Evolutionary conservation across 192 early-diverging fungal genomes (phyloP), one percentile per base, ranked within the genome.

Genomic region (Bifiguratus adelaidae): DNA sequence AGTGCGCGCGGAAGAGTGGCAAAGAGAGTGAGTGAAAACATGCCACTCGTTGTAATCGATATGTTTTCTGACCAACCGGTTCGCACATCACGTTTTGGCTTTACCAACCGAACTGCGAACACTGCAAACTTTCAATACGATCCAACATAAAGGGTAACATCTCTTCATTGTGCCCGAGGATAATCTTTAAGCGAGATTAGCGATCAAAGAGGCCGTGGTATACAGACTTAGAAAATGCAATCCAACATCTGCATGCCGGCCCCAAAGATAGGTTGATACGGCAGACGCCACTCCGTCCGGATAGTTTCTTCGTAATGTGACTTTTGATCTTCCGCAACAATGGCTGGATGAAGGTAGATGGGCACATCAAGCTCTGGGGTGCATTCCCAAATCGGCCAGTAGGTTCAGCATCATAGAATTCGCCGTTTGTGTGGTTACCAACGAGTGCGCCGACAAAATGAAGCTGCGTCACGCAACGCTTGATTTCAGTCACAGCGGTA

Each of bases 11-110:
- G 7, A 43, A 43, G 41, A 0, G 8, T 22, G 19, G 15, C 24
- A 1, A 43, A 43, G n/a, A 26, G 41, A 23, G 41, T 22, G 23
- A 43, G 18, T 5, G 41, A 27, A 12, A 43, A 43, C 41, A 43
- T 43, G 7, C 41, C 41, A 8, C 41, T 43, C 2, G 41, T 43
- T n/a, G 41, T 43, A 26, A 43, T 26, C 41, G 24, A 43, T 11
- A 43, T 43, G 22, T 43, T 43, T 22, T 43, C 23, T 11, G 24
- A n/a, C 41, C 41, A 43, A 2, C 24, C 41, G n/a, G n/a, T n/a
- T n/a, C n/a, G n/a, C n/a, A n/a, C n/a, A n/a, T n/a, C n/a, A n/a
- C n/a, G n/a, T n/a, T n/a, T n/a, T n/a, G n/a, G n/a, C n/a, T n/a
- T n/a, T n/a, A n/a, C n/a, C n/a, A n/a, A n/a, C n/a, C n/a, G n/a